phyloP scores from a whole-genome alignment of 129 eudicot genomes.

The Flaveria bidentis region DNA sequence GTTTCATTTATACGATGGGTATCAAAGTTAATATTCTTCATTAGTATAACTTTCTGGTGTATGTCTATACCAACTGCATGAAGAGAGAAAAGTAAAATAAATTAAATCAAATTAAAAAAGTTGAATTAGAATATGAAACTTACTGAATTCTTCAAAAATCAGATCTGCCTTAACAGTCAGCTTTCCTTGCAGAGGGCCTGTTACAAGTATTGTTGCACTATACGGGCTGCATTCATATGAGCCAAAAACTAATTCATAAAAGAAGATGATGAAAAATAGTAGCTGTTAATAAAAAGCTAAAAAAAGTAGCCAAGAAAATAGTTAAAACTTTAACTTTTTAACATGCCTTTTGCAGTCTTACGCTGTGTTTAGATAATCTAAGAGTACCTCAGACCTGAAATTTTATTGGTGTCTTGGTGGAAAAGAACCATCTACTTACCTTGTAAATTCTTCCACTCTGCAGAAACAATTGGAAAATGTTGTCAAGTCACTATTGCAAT shows the following conservation, averaged over 20 bases:
- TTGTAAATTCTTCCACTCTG: constrained; percentile 93
- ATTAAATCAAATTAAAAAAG: not conserved
- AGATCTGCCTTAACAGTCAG: constrained; percentile 78
- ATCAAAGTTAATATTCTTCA: constrained; percentile 37
- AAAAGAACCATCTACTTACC: constrained; percentile 45
- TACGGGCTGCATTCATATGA: constrained; percentile 74
- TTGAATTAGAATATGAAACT: constrained; percentile 19
- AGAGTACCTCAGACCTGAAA: constrained; percentile 9
- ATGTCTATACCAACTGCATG: constrained; percentile 91
- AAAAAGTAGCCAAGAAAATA: constrained; percentile 13
- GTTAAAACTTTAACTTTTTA: not conserved
- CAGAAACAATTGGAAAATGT: constrained; percentile 30
- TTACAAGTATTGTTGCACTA: constrained; percentile 53
- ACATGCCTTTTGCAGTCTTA: not conserved
- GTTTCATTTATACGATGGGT: constrained; percentile 37
- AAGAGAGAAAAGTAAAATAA: constrained; percentile 28
- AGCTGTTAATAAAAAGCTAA: not conserved
- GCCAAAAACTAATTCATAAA: not conserved
- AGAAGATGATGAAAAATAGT: not conserved
- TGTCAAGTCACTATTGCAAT: constrained; percentile 26
- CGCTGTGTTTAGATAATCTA: constrained; percentile 13
- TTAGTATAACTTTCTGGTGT: constrained; percentile 62
- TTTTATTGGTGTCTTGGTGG: not conserved
- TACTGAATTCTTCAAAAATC: constrained; percentile 87
- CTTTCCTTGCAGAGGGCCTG: constrained; percentile 75